These are phyloP conservation scores for Pedinophyceae sp. DNA, from an alignment of 139 green algal genomes.

Conservation along the genomic window DNA sequence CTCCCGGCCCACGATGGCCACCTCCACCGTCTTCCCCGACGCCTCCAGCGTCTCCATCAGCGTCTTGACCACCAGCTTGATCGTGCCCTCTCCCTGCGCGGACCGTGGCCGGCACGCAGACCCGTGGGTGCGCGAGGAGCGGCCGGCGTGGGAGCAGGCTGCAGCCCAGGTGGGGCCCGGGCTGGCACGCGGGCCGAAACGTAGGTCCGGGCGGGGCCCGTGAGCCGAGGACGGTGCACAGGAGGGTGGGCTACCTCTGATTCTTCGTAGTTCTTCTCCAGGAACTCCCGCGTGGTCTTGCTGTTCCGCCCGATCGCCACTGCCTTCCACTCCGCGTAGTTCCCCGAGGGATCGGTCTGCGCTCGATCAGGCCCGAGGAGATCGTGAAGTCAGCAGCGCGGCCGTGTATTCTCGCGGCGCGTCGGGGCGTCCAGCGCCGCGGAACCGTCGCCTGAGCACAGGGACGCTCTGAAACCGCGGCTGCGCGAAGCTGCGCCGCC, in stretches of 20 bases:
- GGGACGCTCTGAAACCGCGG: no score
- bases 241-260: no score
- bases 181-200: not conserved
- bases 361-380: no score
- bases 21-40: constrained; percentile 45
- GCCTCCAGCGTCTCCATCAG: constrained; percentile 79
- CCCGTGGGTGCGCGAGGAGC: not conserved
- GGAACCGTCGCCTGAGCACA: no score
- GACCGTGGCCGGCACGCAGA: no score
- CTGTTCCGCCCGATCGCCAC: constrained; percentile 92
- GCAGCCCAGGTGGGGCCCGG: not conserved
- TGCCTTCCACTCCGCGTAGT: constrained; percentile 84
- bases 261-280: constrained; percentile 96
- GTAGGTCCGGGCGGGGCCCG: not conserved
- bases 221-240: no score
- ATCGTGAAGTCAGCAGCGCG: no score
- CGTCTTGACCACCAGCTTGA: constrained; percentile 82
- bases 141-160: not conserved
- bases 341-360: constrained; percentile 96
- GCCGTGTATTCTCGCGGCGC: no score
- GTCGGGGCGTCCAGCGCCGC: no score
- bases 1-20: constrained; percentile 14
- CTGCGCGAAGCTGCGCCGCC: no score
- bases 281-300: constrained; percentile 92
- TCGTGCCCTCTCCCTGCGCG: constrained; percentile 46